phyloP scores from a whole-genome alignment of 176 grass and related monocot genomes.

The Sorghum bicolor region Sorghum_bicolor_NCBIv3 NC_012879.2:9790501-9791000 shows the following conservation, averaged over 20 bases:
- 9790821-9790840: slow-evolving; percentile 84
- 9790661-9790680: slow-evolving; percentile 81
- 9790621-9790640: slow-evolving; percentile 27
- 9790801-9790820: slow-evolving; percentile 60
- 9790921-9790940: slow-evolving; percentile 60
- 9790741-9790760: slow-evolving; percentile 73
- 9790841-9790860: slow-evolving; percentile 66
- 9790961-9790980: slow-evolving; percentile 59
- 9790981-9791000: slow-evolving; percentile 73
- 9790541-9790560: slow-evolving; percentile 75
- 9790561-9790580: slow-evolving; percentile 84
- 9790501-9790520: slow-evolving; percentile 88
- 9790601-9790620: slow-evolving; percentile 68
- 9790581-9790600: slow-evolving; percentile 86
- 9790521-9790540: slow-evolving; percentile 81
- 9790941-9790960: slow-evolving; percentile 83
- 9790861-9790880: slow-evolving; percentile 55
- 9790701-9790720: slow-evolving; percentile 77
- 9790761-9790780: slow-evolving; percentile 73
- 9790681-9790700: slow-evolving; percentile 87
- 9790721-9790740: slow-evolving; percentile 47
- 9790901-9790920: slow-evolving; percentile 65
- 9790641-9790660: slow-evolving; percentile 66
- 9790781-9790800: slow-evolving; percentile 70
- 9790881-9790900: slow-evolving; percentile 80